Conservation (phyloP, 2,329 filamentous ascomycete genomes). For the Sporothrix phasma region DNA sequence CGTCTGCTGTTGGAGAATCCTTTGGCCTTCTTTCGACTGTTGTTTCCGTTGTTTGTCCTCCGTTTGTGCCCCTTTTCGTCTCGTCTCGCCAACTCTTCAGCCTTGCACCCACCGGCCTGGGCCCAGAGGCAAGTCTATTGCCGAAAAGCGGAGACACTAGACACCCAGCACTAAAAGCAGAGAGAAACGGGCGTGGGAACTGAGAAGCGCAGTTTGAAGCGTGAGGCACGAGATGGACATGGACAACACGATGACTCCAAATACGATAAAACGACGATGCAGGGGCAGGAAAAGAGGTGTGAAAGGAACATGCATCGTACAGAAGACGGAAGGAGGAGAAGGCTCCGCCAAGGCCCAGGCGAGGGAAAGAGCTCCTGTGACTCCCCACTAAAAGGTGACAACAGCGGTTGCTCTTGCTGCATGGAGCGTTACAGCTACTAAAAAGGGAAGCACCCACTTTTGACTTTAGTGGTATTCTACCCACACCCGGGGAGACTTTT, state of each 20-base stretch:
- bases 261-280: slow-evolving; percentile 1
- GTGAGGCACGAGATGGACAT: background rate
- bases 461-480: background rate
- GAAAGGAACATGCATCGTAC: background rate
- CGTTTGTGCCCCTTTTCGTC: too few species aligned
- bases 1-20: background rate
- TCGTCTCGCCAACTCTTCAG: background rate
- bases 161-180: background rate
- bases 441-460: background rate
- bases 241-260: background rate
- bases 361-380: background rate
- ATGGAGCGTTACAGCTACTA: background rate
- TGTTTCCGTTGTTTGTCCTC: background rate
- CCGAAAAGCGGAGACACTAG: slow-evolving; percentile 9
- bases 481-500: slow-evolving; percentile 2
- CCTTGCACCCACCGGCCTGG: background rate
- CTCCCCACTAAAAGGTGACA: too few species aligned
- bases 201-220: background rate
- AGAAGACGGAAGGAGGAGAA: background rate
- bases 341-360: background rate
- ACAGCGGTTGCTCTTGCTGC: background rate
- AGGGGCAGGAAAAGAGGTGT: background rate
- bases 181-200: background rate
- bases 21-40: background rate
- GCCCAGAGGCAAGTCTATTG: background rate